A percentile compares a stretch with the other conserved stretches of the same genome.
Conservation (phyloP, 306 rosid genomes). For the Quercus agrifolia region DNA sequence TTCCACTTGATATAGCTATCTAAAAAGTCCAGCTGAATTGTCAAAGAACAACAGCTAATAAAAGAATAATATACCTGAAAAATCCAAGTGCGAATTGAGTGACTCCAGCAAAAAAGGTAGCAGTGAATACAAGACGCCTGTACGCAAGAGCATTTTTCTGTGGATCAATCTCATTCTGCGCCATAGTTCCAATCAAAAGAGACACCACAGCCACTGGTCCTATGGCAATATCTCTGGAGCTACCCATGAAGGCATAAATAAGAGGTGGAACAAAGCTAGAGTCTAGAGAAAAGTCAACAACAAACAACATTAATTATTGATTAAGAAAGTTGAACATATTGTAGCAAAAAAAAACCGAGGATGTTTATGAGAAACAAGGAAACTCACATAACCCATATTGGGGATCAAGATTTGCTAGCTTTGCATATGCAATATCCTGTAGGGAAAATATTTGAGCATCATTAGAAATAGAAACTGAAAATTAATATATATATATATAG, state of each 20-base stretch:
- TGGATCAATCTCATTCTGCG: constrained; percentile 33
- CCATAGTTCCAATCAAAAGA: constrained; percentile 62
- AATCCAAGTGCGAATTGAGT: constrained; percentile 64
- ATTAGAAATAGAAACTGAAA: neutral
- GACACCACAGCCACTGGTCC: constrained; percentile 92
- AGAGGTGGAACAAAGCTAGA: constrained; percentile 78
- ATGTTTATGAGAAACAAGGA: neutral
- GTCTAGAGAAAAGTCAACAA: constrained; percentile 33
- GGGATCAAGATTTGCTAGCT: constrained; percentile 47
- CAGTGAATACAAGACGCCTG: constrained; percentile 64
- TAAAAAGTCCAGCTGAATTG: no score
- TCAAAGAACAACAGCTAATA: neutral
- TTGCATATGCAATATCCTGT: constrained; percentile 45
- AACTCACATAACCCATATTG: constrained; percentile 48
- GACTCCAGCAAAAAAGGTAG: constrained; percentile 82
- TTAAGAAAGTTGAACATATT: neutral
- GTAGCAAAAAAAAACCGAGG: neutral
- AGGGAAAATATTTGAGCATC: neutral
- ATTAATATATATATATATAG: neutral
- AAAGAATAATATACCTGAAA: constrained; percentile 36
- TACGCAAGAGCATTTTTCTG: constrained; percentile 18
- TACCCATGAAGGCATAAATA: constrained; percentile 79
- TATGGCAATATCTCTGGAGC: constrained; percentile 79
- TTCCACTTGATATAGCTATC: no score
- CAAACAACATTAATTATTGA: neutral